Evolutionary conservation across 805 yeast species (phyloP), one percentile per base, ranked within the genome.

Genomic region (Starmerella asiatica): DNA sequence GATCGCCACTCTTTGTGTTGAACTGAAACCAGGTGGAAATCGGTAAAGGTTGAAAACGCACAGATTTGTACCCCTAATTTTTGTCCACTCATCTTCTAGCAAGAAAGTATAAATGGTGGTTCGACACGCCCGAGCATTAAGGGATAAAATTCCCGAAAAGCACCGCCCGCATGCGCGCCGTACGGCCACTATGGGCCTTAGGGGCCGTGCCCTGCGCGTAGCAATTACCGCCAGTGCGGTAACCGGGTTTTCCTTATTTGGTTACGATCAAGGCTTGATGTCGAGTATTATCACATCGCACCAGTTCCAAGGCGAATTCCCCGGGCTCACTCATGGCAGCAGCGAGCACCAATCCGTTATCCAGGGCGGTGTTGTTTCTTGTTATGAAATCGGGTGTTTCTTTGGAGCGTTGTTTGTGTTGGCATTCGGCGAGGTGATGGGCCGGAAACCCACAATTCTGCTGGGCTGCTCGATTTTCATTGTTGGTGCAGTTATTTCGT

Each of bases 301-400:
- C 5, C 71, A 78, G 67, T 73, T 79, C 55, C 20, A 36, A 9
- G 58, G 65, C 34, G 80, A 76, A 27, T 77, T 79, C 59, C 78
- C 81, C 8, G 45, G 40, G 12, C 38, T 51, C 12, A n/a, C 23
- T 3, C 35, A 35, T 1, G 28, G 33, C 7, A 15, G 29, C 48
- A 47, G 43, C 8, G 48, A 55, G 38, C 76, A 74, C 49, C 72
- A 75, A 37, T 67, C 73, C 35, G 77, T 76, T 20, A 54, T 64
- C 37, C 84, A 77, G 61, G 86, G 85, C 63, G 81, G 79, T 15
- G 77, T 57, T 26, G 57, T 60, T 9, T 40, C 63, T 1, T 52
- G 59, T 29, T 79, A 79, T 52, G 86, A 80, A 34, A 52, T 79
- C 32, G 93, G 88, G 34, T 78, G 85, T 61, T 75, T 79, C 66